Conservation (phyloP, 2,329 filamentous ascomycete species). For the Parafenestella ontariensis region DNA sequence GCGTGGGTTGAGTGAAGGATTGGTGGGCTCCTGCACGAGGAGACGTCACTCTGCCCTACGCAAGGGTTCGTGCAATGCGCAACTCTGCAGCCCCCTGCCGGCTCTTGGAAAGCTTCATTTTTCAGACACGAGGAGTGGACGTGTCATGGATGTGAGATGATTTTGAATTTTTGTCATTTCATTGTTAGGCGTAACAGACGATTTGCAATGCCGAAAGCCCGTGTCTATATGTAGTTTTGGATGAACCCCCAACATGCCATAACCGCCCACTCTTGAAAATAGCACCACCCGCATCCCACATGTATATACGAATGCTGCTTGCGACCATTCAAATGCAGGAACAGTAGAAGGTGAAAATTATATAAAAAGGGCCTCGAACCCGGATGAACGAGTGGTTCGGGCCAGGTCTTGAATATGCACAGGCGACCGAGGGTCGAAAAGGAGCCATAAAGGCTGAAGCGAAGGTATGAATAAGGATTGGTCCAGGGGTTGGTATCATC, state of each 20-base stretch:
- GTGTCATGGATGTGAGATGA: background rate
- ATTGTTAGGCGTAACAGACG: constrained; percentile 12
- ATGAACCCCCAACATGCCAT: constrained; percentile 17
- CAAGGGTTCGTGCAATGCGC: background rate
- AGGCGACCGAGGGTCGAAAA: constrained; percentile 41
- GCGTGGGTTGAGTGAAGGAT: constrained; percentile 9
- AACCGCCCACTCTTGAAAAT: constrained; percentile 17
- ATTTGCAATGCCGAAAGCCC: constrained; percentile 27
- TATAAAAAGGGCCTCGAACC: constrained; percentile 34
- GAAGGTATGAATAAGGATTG: constrained; percentile 31
- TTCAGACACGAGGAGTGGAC: background rate
- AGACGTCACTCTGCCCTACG: constrained; percentile 19
- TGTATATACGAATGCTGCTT: constrained; percentile 28
- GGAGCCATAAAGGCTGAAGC: constrained; percentile 21
- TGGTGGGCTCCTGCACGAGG: constrained; percentile 27
- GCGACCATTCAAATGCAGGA: constrained; percentile 13
- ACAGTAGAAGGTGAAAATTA: constrained; percentile 16
- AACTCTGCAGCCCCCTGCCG: background rate
- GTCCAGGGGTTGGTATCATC: constrained; percentile 30
- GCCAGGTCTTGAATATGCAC: constrained; percentile 46
- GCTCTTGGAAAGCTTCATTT: background rate
- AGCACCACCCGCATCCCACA: constrained; percentile 22
- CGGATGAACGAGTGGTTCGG: constrained; percentile 22
- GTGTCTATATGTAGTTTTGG: constrained; percentile 37
- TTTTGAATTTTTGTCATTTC: constrained; percentile 18